A percentile compares a stretch with the other conserved stretches of the same genome.
Evolutionary conservation across 1,284 basidiomycete genomes (phyloP).

Genomic region (Xerocomus cyaneibrunnescens): DNA sequence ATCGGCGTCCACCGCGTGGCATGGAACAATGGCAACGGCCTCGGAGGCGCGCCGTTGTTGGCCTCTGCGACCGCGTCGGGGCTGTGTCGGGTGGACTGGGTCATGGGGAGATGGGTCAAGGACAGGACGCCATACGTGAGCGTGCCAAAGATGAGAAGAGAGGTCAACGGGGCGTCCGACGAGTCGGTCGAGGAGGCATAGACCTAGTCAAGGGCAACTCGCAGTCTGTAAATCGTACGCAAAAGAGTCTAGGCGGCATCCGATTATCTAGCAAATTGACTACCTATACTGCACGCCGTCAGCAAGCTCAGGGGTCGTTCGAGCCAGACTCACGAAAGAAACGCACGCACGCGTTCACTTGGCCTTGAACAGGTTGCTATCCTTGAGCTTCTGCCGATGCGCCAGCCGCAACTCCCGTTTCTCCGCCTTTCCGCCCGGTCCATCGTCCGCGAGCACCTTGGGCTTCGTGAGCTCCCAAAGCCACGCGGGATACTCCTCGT

Average conservation of each 20-base stretch:
- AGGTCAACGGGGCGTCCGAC: constrained; percentile 36
- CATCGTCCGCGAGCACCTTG: constrained; percentile 61
- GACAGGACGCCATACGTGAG: constrained; percentile 62
- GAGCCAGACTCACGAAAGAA: background rate
- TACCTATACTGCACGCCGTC: background rate
- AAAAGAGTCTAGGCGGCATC: no score
- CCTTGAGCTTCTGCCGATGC: constrained; percentile 66
- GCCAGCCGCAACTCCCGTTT: constrained; percentile 57
- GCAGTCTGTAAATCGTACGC: no score
- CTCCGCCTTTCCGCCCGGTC: constrained; percentile 68
- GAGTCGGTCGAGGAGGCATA: constrained; percentile 39
- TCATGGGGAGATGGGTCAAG: constrained; percentile 66
- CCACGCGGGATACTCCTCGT: constrained; percentile 89
- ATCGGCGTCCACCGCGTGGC: constrained; percentile 72
- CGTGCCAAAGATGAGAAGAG: constrained; percentile 43
- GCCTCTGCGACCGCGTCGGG: constrained; percentile 83
- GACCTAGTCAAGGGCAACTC: background rate
- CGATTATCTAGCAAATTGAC: no score
- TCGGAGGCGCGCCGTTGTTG: constrained; percentile 64
- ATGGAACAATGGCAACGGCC: constrained; percentile 78
- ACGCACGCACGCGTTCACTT: constrained; percentile 13
- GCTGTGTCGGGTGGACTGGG: constrained; percentile 77
- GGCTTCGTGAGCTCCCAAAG: constrained; percentile 77
- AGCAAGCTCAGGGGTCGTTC: no score
- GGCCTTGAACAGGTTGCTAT: constrained; percentile 76